Base-by-base conservation (phyloP, 192 early-diverging fungal genomes). In the Phlyctochytrium bullatum region DNA sequence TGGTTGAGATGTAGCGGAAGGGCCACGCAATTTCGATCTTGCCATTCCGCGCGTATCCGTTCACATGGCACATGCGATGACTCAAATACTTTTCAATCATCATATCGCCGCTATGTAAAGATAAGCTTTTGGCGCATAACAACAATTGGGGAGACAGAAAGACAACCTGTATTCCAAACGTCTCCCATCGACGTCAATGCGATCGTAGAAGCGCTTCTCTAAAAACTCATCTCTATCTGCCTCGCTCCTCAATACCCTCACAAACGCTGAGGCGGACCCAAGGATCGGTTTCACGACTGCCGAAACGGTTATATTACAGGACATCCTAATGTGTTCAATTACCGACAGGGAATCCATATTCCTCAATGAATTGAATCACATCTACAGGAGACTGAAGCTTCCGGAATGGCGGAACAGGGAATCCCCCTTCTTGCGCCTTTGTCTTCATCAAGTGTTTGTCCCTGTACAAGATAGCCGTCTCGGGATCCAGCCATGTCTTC, bases 401-500 rank as follows among this genome's bases (percentile, higher is more conserved):
- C 31, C 14, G n/a, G 58, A 72, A 81, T 17, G 30, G 4, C 12
- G 79, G 79, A 20, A 73, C 71, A 6, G 70, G 59, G 61, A 81
- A 69, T 1, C 74, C 76, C 23, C 31, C 30, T 16, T 35, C 3
- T 6, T 33, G 3, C 20, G 50, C 66, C 14, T 30, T 6, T 3
- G 59, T 52, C 47, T 80, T 80, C 78, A 80, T 80, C 14, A 51
- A n/a, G 14, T 58, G 52, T 60, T 77, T 77, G 71, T 80, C 78
- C n/a, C 78, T 50, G 58, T 62, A 77, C 12, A 53, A 33, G 14
- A 74, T 23, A 12, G 74, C 72, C 16, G 61, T 32, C 16, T 62
- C 31, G 3, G 20, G 61, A 17, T 28, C 16, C 47, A 77, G 32
- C 4, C 66, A 68, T 20, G 52, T 51, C 20, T 14, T 61, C 2